Base-by-base conservation (phyloP, 805 yeast genomes). In the Schizosaccharomyces lindneri region DNA sequence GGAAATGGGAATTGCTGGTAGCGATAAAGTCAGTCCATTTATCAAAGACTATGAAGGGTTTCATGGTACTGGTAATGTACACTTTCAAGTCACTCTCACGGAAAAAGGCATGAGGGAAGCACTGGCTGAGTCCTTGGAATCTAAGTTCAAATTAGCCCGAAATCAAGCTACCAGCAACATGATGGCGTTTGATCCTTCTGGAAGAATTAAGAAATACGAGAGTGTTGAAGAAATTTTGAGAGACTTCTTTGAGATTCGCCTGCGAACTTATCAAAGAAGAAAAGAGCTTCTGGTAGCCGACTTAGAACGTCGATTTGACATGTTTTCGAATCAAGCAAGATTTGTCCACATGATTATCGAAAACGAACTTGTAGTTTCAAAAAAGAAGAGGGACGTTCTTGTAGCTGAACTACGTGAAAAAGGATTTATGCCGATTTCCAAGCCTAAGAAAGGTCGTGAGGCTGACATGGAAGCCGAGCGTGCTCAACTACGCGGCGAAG, bases 31-130 rank as follows among this genome's bases (percentile, higher is more conserved):
- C 19, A 77, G 77, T 63, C 80, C 88, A 29, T 90, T 97, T 95
- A 87, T 90, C 64, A 89, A 87, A 66, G 97, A 90, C 71, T 80
- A 89, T 82, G 87, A 84, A 66, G 98, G 93, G 69, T 95, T 90
- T 70, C 98, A 93, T 71, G 85, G 87, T 19, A 76, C 81, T 63
- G 84, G 82, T 51, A 66, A 63, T 21, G 82, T 93, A 65, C 80
- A 82, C 64, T 93, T 93, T 68, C 81, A 86, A 32, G 80, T 93
- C 36, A 86, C 81, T 43, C 73, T 93, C 65, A 73, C 82, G 11
- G 79, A 77, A 61, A 90, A 82, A 59, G 95, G 90, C 69, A 90
- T 93, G 97, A 77, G 73, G 29, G 85, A 86, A 67, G 79, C 95
- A 0, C 74, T 77, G 64, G 76, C 76, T 61, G 79, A 84, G 29